Conservation (phyloP, 345 rosid genomes). For the Arabis hirsuta region DNA sequence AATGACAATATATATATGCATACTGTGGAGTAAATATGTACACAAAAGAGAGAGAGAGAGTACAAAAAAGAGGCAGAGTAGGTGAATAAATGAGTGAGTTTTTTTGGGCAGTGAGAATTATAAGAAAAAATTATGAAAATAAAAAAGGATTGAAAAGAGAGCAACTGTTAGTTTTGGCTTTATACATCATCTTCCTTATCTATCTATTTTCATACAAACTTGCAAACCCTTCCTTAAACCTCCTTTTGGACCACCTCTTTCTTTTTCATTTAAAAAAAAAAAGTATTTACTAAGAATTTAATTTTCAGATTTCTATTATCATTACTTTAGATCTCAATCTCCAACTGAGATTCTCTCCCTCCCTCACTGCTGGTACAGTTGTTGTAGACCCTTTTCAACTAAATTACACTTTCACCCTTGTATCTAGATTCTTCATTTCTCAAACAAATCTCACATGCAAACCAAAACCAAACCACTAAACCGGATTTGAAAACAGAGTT, state of each 20-base stretch:
- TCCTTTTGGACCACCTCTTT: conserved; percentile 41
- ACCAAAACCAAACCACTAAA: not conserved
- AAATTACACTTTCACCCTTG: conserved; percentile 48
- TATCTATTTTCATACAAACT: conserved; percentile 50
- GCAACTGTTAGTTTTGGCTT: conserved; percentile 71
- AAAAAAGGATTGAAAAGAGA: conserved; percentile 27
- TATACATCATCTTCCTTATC: conserved; percentile 60
- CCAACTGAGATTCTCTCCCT: conserved; percentile 61
- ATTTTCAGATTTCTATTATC: conserved; percentile 43
- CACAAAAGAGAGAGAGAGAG: conserved; percentile 29
- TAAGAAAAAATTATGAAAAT: no score
- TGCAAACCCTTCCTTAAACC: conserved; percentile 50
- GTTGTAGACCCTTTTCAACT: conserved; percentile 32
- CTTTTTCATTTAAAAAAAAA: not conserved
- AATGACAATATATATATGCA: not conserved
- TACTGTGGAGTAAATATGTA: conserved; percentile 22
- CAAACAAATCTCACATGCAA: conserved; percentile 12
- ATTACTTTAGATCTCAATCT: conserved; percentile 70
- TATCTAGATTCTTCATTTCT: not conserved
- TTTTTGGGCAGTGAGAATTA: conserved; percentile 34
- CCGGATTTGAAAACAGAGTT: not conserved
- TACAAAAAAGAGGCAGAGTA: conserved; percentile 45
- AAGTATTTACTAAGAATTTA: conserved; percentile 29
- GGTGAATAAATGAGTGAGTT: conserved; percentile 47
- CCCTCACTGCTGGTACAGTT: conserved; percentile 40